phyloP scores from a whole-genome alignment of 208 protist genomes.

The Leishmania amazonensis region DNA sequence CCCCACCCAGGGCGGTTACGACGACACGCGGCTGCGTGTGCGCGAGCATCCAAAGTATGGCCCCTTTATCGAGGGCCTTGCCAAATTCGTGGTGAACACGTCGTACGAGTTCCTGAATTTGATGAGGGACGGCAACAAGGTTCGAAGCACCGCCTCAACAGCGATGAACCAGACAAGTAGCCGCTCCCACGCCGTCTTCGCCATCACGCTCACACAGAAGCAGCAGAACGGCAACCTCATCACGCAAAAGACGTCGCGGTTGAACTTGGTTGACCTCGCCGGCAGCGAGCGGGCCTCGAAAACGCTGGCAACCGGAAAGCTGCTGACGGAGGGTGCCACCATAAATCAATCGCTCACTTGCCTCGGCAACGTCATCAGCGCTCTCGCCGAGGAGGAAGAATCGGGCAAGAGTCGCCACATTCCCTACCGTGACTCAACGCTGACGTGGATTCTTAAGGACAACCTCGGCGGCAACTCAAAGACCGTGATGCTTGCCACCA shows the following conservation, averaged over 20 bases:
- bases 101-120: conserved; percentile 74
- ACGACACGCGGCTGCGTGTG: conserved; percentile 73
- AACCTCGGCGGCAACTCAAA: conserved; percentile 62
- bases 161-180: conserved; percentile 91
- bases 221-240: conserved; percentile 40
- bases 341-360: conserved; percentile 91
- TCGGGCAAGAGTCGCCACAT: conserved; percentile 58
- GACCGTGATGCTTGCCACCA: conserved; percentile 82
- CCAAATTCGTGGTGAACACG: conserved; percentile 69
- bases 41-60: conserved; percentile 81
- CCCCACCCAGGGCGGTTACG: conserved; percentile 51
- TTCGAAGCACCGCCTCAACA: conserved; percentile 87
- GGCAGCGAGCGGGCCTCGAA: conserved; percentile 85
- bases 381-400: conserved; percentile 56
- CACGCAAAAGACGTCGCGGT: conserved; percentile 51
- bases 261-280: conserved; percentile 88
- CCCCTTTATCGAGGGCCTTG: conserved; percentile 78
- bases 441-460: conserved; percentile 91
- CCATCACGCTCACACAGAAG: conserved; percentile 80
- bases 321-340: conserved; percentile 85
- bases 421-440: conserved; percentile 91
- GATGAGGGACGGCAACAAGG: conserved; percentile 86
- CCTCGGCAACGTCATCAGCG: conserved; percentile 84
- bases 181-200: conserved; percentile 92
- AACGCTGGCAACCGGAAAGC: conserved; percentile 80